A percentile compares a stretch with the other conserved stretches of the same genome.
These are phyloP conservation scores for Tylopilus rubrobrunneus DNA, from an alignment of 768 basidiomycete species.

Conservation along the genomic window DNA sequence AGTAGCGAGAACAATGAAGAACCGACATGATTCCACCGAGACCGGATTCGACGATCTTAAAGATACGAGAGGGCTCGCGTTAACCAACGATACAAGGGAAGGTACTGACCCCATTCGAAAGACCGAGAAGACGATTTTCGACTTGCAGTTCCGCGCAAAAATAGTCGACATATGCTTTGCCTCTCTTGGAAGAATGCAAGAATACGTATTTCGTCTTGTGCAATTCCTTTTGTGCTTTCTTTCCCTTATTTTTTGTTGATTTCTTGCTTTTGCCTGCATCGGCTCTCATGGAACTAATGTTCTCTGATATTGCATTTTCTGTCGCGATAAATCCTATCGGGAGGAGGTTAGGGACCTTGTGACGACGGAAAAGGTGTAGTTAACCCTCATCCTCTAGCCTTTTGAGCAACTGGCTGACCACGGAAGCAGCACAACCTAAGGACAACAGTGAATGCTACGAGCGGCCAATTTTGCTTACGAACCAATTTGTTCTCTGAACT, in stretches of 20 bases:
- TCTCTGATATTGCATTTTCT: constrained; percentile 45
- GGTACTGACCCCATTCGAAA: constrained; percentile 51
- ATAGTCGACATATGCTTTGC: constrained; percentile 57
- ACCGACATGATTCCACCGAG: constrained; percentile 14
- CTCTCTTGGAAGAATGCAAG: constrained; percentile 42
- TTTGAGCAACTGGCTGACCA: constrained; percentile 61
- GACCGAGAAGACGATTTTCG: constrained; percentile 59
- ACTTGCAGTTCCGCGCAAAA: constrained; percentile 59
- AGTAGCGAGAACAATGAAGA: background rate
- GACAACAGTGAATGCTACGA: constrained; percentile 5
- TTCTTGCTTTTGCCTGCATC: constrained; percentile 39
- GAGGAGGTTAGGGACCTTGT: constrained; percentile 4
- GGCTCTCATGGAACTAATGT: constrained; percentile 41
- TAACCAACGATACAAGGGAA: background rate
- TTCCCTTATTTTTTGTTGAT: constrained; percentile 40
- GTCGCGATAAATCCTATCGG: constrained; percentile 57
- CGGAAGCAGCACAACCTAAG: constrained; percentile 49
- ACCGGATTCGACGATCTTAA: constrained; percentile 8
- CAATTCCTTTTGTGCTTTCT: constrained; percentile 44
- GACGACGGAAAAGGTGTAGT: background rate
- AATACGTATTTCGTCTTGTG: constrained; percentile 60
- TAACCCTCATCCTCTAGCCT: constrained; percentile 69
- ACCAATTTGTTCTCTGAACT: constrained; percentile 65
- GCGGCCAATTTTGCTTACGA: constrained; percentile 15
- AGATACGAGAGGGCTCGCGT: background rate